Percentiles rank a stretch among this genome's conserved stretches.
Evolutionary conservation across 164 flowering plant species (phyloP).

Genomic region (Sextonia rubra): DNA sequence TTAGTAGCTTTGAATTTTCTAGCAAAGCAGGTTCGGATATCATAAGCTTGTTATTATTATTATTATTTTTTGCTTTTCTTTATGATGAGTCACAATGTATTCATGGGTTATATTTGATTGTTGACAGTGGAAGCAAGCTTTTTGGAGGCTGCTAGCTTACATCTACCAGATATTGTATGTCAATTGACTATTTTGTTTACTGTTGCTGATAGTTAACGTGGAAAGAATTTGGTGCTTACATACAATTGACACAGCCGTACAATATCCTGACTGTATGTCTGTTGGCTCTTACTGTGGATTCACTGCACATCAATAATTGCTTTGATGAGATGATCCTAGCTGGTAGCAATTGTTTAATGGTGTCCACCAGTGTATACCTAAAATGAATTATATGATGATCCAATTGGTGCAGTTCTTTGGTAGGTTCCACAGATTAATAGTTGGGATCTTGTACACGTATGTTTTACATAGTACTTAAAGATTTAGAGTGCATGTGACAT

Average conservation of each 20-base stretch:
- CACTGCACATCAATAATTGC: background rate
- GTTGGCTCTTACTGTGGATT: background rate
- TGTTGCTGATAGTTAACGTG: background rate
- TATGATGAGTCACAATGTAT: background rate
- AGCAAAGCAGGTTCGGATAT: constrained; percentile 42
- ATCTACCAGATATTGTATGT: constrained; percentile 56
- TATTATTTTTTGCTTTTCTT: background rate
- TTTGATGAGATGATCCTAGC: no score
- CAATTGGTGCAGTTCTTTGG: no score
- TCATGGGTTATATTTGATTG: constrained; percentile 1
- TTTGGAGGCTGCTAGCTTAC: constrained; percentile 40
- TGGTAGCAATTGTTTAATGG: background rate
- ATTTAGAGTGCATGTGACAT: no score
- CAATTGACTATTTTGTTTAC: constrained; percentile 2
- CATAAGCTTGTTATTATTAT: background rate
- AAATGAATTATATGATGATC: background rate
- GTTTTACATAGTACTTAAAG: no score
- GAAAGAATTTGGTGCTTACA: background rate
- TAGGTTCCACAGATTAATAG: no score
- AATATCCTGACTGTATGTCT: background rate
- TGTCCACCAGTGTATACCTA: background rate
- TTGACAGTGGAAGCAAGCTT: constrained; percentile 39
- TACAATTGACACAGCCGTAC: background rate
- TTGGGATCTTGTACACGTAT: no score
- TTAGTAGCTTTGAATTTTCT: constrained; percentile 51